Conservation (phyloP, 202 grass and related monocot species). For the Dendrocalamus latiflorus region DNA sequence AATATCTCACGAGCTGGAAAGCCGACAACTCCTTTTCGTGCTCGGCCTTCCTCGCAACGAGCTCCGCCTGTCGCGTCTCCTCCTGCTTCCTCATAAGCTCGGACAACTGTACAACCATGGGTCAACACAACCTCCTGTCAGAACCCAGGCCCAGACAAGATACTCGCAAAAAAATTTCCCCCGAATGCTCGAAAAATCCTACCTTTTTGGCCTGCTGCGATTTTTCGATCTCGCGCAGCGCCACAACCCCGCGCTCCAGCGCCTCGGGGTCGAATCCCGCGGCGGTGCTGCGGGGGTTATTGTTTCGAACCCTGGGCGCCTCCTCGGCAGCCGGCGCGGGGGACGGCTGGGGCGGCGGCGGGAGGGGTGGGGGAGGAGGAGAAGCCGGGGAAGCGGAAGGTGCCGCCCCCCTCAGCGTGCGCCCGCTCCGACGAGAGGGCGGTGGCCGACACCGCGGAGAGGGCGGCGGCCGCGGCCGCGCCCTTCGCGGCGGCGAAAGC, state of each 20-base stretch:
- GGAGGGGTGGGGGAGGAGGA: slow-evolving; percentile 25
- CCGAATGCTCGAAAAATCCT: not conserved
- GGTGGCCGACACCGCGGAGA: no score
- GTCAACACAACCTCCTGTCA: not conserved
- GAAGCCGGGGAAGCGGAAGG: slow-evolving; percentile 55
- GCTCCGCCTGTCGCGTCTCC: slow-evolving; percentile 55
- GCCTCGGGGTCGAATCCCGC: slow-evolving; percentile 68
- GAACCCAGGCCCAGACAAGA: not conserved
- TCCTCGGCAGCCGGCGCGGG: slow-evolving; percentile 34
- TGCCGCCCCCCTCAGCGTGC: slow-evolving; percentile 42
- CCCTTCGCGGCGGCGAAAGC: slow-evolving; percentile 43
- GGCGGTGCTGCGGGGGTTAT: slow-evolving; percentile 67
- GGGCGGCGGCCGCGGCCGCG: no score
- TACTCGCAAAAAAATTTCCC: not conserved
- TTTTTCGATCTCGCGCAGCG: slow-evolving; percentile 34
- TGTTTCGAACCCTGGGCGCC: slow-evolving; percentile 43
- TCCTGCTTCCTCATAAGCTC: slow-evolving; percentile 66
- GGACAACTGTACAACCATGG: slow-evolving; percentile 49
- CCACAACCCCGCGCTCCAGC: slow-evolving; percentile 49
- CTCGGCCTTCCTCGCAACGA: slow-evolving; percentile 48
- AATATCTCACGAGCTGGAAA: slow-evolving; percentile 60
- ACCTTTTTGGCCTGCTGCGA: slow-evolving; percentile 60
- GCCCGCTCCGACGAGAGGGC: no score
- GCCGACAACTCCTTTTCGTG: slow-evolving; percentile 40
- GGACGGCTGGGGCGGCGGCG: not conserved